These are phyloP conservation scores for Aureobasidium sp. DNA, from an alignment of 2,329 filamentous ascomycete genomes.

Conservation along the genomic window DNA sequence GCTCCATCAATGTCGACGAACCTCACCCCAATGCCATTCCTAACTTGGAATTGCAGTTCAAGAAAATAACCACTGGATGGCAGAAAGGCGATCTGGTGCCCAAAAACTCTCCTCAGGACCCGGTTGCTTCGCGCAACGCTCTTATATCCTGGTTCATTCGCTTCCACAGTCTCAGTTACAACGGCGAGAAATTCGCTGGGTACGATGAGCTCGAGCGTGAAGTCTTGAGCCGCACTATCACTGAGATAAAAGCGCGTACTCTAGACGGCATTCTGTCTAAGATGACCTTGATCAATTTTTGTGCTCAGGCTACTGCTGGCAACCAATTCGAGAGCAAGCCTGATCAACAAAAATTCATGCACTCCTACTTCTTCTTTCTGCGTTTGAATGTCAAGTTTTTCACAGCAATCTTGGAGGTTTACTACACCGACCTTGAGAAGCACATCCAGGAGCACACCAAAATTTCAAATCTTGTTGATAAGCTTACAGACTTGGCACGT, in stretches of 20 bases:
- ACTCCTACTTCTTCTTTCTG: slow-evolving; percentile 53
- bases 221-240: slow-evolving; percentile 67
- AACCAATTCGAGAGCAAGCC: slow-evolving; percentile 49
- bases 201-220: slow-evolving; percentile 79
- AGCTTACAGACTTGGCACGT: slow-evolving; percentile 50
- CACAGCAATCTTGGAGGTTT: slow-evolving; percentile 58
- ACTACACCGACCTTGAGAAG: slow-evolving; percentile 45
- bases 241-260: slow-evolving; percentile 61
- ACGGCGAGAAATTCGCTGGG: slow-evolving; percentile 63
- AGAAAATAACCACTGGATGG: slow-evolving; percentile 52
- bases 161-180: slow-evolving; percentile 77
- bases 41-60: slow-evolving; percentile 76
- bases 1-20: slow-evolving; percentile 64
- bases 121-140: slow-evolving; percentile 51
- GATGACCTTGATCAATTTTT: slow-evolving; percentile 77
- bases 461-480: slow-evolving; percentile 35
- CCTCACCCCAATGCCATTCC: slow-evolving; percentile 65
- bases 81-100: slow-evolving; percentile 45
- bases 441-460: slow-evolving; percentile 13
- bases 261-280: slow-evolving; percentile 62
- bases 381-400: slow-evolving; percentile 73
- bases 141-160: slow-evolving; percentile 76
- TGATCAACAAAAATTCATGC: slow-evolving; percentile 25
- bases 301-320: slow-evolving; percentile 66
- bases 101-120: slow-evolving; percentile 30